Conservation (phyloP, 495 filamentous ascomycete genomes). For the Hypomontagnella submonticulosa region DNA sequence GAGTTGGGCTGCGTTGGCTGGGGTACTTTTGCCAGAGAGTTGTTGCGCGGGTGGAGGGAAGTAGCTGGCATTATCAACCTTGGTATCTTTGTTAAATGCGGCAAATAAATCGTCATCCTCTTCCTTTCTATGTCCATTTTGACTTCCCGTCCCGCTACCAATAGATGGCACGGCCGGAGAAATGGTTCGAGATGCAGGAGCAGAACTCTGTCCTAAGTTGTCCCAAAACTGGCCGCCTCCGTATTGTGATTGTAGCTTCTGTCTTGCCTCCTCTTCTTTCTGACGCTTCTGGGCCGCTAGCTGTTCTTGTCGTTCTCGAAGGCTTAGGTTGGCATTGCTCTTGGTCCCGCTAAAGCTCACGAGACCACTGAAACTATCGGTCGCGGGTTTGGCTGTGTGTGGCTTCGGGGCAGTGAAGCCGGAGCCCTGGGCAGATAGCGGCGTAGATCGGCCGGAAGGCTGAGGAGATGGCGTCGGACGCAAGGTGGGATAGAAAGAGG, state of each 20-base stretch:
- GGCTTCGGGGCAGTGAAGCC: slow-evolving; percentile 61
- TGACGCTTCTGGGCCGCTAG: slow-evolving; percentile 79
- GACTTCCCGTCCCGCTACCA: slow-evolving; percentile 36
- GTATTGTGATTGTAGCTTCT: slow-evolving; percentile 76
- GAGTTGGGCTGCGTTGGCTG: slow-evolving; percentile 38
- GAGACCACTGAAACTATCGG: slow-evolving; percentile 90
- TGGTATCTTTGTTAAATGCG: slow-evolving; percentile 67
- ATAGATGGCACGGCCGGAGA: slow-evolving; percentile 39
- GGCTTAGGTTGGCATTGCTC: slow-evolving; percentile 73
- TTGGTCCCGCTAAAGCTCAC: slow-evolving; percentile 80
- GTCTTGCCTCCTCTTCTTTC: slow-evolving; percentile 77
- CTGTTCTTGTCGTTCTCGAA: slow-evolving; percentile 86
- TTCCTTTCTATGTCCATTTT: slow-evolving; percentile 49
- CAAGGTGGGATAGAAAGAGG: slow-evolving; percentile 68
- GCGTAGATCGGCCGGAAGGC: slow-evolving; percentile 74
- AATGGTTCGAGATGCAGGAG: slow-evolving; percentile 53
- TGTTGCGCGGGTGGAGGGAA: slow-evolving; percentile 63
- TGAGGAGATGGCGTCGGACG: slow-evolving; percentile 69
- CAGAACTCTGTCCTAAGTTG: slow-evolving; percentile 56
- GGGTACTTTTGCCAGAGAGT: slow-evolving; percentile 40
- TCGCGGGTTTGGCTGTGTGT: slow-evolving; percentile 69
- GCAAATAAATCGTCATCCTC: slow-evolving; percentile 70
- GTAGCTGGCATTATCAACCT: slow-evolving; percentile 69
- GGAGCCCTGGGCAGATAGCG: slow-evolving; percentile 67
- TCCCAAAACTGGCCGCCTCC: slow-evolving; percentile 81